These are phyloP conservation scores for Nemania sp. DNA, from an alignment of 2,329 filamentous ascomycete genomes.

Conservation along the genomic window DNA sequence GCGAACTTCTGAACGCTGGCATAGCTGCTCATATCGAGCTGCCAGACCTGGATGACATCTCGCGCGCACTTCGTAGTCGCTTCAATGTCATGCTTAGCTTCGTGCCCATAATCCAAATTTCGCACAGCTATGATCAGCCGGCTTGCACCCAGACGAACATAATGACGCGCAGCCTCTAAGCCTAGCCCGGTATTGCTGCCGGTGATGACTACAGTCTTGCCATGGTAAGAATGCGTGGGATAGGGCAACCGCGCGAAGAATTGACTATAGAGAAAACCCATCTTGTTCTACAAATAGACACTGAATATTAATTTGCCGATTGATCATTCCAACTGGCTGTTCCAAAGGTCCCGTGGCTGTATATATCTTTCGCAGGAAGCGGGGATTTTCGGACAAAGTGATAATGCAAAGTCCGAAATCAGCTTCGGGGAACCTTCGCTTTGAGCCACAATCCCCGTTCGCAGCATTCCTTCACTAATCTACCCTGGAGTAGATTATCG, in stretches of 20 bases:
- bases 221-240: slow-evolving; percentile 32
- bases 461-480: no score
- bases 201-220: slow-evolving; percentile 43
- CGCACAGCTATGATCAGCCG: slow-evolving; percentile 44
- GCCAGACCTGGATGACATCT: slow-evolving; percentile 52
- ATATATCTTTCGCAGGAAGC: no score
- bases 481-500: no score
- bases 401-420: no score
- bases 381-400: no score
- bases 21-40: slow-evolving; percentile 54
- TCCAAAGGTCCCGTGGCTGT: no score
- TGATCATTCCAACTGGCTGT: no score
- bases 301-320: no score
- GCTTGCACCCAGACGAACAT: slow-evolving; percentile 22
- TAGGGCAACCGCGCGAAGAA: slow-evolving; percentile 25
- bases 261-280: slow-evolving; percentile 22
- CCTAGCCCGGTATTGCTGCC: slow-evolving; percentile 44
- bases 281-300: not conserved
- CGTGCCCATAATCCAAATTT: slow-evolving; percentile 40
- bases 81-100: slow-evolving; percentile 45
- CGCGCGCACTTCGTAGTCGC: slow-evolving; percentile 30
- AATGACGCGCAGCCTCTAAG: slow-evolving; percentile 43
- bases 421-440: no score
- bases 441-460: no score
- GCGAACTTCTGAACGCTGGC: slow-evolving; percentile 52